Base-by-base conservation (phyloP, 441 rosid species). In the Adansonia rubrostipa region DNA sequence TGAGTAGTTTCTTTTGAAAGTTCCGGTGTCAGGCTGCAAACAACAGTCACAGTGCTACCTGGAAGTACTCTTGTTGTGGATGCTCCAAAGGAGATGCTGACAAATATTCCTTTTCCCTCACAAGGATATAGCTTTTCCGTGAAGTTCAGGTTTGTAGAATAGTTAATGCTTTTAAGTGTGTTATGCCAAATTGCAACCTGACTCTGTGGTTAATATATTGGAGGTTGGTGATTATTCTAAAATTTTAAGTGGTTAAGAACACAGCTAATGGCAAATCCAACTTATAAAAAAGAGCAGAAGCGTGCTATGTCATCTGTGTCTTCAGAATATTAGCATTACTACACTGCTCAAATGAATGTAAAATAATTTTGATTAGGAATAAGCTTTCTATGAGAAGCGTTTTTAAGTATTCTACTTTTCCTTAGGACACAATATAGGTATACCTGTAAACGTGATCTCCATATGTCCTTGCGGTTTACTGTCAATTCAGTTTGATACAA, bases 41-140 rank as follows among this genome's bases (percentile, higher is more conserved):
- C 98, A 13, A 85, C 86, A 60, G 93, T 89, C 78, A 86, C 88
- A 57, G 97, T 96, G 76, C 82, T 87, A 81, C 80, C 88, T 72
- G 90, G 95, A 81, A 85, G 85, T 79, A 57, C 85, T 53, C 80
- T 94, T 78, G 78, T 84, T 28, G 82, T 94, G 84, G 89, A 88
- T 83, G 92, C 96, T 69, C 98, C 99, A 22, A 86, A 82, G 82
- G 96, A 89, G 89, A 87, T 87, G 79, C 86, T 92, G 45, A 87
- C 97, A 74, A 96, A 96, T 82, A 89, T 85, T 81, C 96, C 97
- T 62, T 85, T 87, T 86, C 97, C 97, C 22, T 73, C 85, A 11
- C 88, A 88, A 81, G 98, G 99, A 83, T 96, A 87, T 80, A 82
- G 79, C 80, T 96, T 96, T 86, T 57, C 87, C 45, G 92, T 96